Conservation (phyloP, 345 rosid species). For the Clarkia xantiana region DNA sequence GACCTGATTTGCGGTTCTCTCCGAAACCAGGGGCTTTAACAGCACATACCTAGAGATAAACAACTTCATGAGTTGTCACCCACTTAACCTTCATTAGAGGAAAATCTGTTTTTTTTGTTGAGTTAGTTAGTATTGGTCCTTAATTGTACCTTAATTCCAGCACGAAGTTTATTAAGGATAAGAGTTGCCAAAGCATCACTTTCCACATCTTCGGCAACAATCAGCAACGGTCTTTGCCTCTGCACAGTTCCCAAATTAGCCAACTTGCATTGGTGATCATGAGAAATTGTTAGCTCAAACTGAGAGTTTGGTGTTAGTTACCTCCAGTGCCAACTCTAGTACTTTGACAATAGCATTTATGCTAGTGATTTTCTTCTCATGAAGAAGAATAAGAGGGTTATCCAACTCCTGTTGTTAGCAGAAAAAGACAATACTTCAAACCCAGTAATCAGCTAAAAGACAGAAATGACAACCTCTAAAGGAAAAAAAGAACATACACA, state of each 20-base stretch:
- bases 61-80: too few relatives aligned
- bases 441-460: neutral
- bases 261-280: neutral
- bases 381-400: conserved; percentile 82
- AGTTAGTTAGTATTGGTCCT: too few relatives aligned
- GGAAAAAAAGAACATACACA: conserved; percentile 40
- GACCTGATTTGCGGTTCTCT: conserved; percentile 70
- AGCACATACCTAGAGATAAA: conserved; percentile 51
- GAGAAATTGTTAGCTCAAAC: neutral
- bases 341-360: conserved; percentile 69
- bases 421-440: neutral
- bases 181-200: conserved; percentile 83
- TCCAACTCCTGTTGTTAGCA: conserved; percentile 58
- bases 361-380: conserved; percentile 87
- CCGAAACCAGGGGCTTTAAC: conserved; percentile 97
- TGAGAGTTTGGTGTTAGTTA: conserved; percentile 1
- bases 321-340: conserved; percentile 82
- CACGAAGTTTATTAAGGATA: conserved; percentile 83
- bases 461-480: neutral
- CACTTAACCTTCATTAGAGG: too few relatives aligned
- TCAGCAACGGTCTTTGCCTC: conserved; percentile 76
- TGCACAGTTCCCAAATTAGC: conserved; percentile 16
- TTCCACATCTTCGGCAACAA: conserved; percentile 85
- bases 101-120: too few relatives aligned
- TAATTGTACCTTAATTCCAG: conserved; percentile 66